Base-by-base conservation (phyloP, 257 asterid species). In the Apocynum venetum region DNA sequence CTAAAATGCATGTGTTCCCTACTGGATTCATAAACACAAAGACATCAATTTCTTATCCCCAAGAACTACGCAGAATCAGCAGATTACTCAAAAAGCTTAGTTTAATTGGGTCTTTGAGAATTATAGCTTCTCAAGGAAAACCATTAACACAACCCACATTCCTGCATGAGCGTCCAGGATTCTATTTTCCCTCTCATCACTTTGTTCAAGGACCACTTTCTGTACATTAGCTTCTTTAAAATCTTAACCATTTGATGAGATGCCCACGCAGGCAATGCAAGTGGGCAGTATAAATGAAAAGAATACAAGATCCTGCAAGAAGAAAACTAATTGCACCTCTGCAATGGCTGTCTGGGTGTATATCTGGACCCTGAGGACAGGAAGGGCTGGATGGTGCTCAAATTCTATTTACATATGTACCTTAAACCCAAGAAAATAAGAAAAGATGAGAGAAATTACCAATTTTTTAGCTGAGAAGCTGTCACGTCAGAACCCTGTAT, bases 401-500 rank as follows among this genome's bases (percentile, higher is more conserved):
- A 38, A 19, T 66, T 40, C 72, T 66, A 6, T 8, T 15, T 19
- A 14, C 11, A 4, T 3, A 38, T 38, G 31, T 41, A 41, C 31
- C 25, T 40, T 8, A 19, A 55, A 73, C 35, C 49, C 36, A 61
- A 81, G 60, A 57, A 46, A 19, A 77, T 72, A 80, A 74, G 76
- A 68, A 51, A 60, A 56, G 61, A 80, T 41, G 12, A 86, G 55
- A 74, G 71, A 55, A 79, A 80, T 79, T 83, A 96, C 99, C 99
- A 96, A 84, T 96, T 96, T 83, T 96, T 96, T 17, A 96, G 92
- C 85, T 96, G 93, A 56, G 99, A 89, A 67, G 96, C 82, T 43
- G 98, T 88, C 76, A 96, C 99, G 82, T 93, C 99, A 79, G 97
- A 91, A 76, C 99, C 99, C 99, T 96, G 89, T 72, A 76, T 73